Evolutionary conservation across 2,329 filamentous ascomycete species (phyloP).

Genomic region (Epichloe elymi): DNA sequence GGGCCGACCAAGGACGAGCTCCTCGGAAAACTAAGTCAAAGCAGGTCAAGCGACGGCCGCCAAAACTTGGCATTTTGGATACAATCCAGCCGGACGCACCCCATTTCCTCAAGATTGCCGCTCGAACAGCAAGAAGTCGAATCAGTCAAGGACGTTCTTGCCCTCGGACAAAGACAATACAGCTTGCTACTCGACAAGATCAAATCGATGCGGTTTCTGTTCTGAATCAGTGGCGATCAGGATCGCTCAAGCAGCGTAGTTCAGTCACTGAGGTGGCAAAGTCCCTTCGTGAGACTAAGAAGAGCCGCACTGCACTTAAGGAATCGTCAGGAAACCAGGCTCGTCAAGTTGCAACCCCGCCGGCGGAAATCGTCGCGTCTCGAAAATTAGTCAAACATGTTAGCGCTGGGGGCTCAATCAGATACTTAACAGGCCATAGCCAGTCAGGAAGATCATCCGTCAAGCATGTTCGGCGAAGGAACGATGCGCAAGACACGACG

Average conservation of each 20-base stretch:
- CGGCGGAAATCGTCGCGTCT: neutral
- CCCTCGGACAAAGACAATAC: slow-evolving; percentile 42
- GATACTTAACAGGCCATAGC: slow-evolving; percentile 9
- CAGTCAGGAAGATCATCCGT: neutral
- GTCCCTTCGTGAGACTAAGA: slow-evolving; percentile 2
- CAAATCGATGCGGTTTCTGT: slow-evolving; percentile 42
- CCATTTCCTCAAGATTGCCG: slow-evolving; percentile 46
- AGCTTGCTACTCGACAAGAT: slow-evolving; percentile 46
- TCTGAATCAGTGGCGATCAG: slow-evolving; percentile 42
- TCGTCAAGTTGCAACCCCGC: neutral
- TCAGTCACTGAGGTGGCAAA: slow-evolving; percentile 17
- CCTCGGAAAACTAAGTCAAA: neutral
- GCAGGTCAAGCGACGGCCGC: slow-evolving; percentile 17
- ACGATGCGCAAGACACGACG: neutral
- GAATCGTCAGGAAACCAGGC: slow-evolving; percentile 13
- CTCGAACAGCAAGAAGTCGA: slow-evolving; percentile 38
- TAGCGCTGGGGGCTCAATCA: slow-evolving; percentile 14
- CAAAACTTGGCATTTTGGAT: slow-evolving; percentile 47
- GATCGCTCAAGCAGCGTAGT: slow-evolving; percentile 32
- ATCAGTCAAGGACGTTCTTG: slow-evolving; percentile 39
- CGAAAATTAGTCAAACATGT: slow-evolving; percentile 19
- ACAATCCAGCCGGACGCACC: slow-evolving; percentile 40
- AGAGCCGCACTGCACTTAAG: slow-evolving; percentile 6
- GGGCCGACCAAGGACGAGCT: neutral
- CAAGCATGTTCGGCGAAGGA: neutral